Evolutionary conservation across 1,284 basidiomycete species (phyloP).

Genomic region (Tilletiaria anomala): DNA sequence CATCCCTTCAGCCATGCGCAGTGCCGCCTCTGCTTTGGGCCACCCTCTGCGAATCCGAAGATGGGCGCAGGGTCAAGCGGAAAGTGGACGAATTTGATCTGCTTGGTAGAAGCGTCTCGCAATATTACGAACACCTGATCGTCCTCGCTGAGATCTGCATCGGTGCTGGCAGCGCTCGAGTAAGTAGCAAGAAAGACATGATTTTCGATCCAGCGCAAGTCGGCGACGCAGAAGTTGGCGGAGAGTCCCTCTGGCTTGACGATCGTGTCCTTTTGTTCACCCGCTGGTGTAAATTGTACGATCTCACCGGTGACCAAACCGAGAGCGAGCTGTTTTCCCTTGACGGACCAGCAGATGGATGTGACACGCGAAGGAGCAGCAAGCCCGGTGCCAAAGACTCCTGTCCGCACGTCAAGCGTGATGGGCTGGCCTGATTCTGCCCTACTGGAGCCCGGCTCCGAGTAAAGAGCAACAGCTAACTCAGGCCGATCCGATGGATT

Average conservation of each 20-base stretch:
- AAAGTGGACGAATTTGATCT: constrained; percentile 46
- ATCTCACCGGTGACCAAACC: constrained; percentile 59
- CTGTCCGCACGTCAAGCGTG: background rate
- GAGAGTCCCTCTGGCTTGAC: constrained; percentile 46
- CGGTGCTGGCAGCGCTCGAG: constrained; percentile 35
- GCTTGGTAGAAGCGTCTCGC: constrained; percentile 51
- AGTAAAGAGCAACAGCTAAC: background rate
- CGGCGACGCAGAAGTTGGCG: constrained; percentile 45
- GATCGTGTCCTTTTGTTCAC: constrained; percentile 51
- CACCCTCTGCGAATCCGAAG: constrained; percentile 43
- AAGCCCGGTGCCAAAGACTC: background rate
- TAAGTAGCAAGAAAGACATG: constrained; percentile 59
- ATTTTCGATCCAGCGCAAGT: constrained; percentile 56
- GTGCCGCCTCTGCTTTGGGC: constrained; percentile 49
- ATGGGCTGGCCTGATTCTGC: background rate
- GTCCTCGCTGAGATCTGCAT: constrained; percentile 40
- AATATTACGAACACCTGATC: constrained; percentile 52
- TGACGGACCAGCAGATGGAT: constrained; percentile 65
- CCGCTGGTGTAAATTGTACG: constrained; percentile 52
- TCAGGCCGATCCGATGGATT: background rate
- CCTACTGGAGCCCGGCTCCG: background rate
- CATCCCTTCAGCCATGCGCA: constrained; percentile 50
- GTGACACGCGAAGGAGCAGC: too few species aligned
- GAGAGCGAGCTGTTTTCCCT: constrained; percentile 68
- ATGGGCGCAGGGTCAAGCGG: constrained; percentile 46